Evolutionary conservation across 306 rosid species (phyloP), one percentile per base, ranked within the genome.

Genomic region (Vicia faba): DNA sequence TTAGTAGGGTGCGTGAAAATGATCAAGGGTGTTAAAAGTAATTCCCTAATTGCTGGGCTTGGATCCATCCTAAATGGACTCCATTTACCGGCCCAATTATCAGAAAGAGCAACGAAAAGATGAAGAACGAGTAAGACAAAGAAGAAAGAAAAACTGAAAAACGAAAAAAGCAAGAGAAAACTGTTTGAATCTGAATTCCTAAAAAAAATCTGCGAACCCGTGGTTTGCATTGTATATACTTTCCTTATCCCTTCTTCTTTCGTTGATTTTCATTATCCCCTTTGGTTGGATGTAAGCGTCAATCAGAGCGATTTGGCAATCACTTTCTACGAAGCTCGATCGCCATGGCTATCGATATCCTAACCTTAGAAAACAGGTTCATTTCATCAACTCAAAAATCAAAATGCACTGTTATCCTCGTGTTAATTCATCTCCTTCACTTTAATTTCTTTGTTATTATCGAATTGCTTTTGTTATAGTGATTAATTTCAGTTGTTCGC

Each of bases 301-400:
- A 25, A 64, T 73, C 64, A 19, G 11, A 80, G 31, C 65, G 55
- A 41, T 51, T 49, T 3, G 26, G 49, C 69, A 45, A 66, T 66
- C 70, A 50, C 62, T 61, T 10, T 40, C 38, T 41, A 61, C 53
- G 20, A 61, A 77, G 69, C 55, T 64, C 70, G 25, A 40, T 57
- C 62, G 73, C 81, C 84, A 88, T 88, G 96, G 72, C 73, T 33
- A 43, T 77, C 51, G 82, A 76, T 71, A 73, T 88, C 77, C 20
- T 69, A 38, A 68, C 82, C 54, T 72, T 86, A 71, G 78, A 77
- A 79, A 78, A 84, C 68, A 84, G 88, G 96, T 82, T 39, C 65
- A 31, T 62, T 60, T 40, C 55, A 31, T 51, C 70, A 40, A 20
- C 60, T 71, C 50, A n/a, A 60, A 33, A 11, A 20, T 50, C 49